Conservation (phyloP, 495 filamentous ascomycete species). For the Daldinia grandis region DNA sequence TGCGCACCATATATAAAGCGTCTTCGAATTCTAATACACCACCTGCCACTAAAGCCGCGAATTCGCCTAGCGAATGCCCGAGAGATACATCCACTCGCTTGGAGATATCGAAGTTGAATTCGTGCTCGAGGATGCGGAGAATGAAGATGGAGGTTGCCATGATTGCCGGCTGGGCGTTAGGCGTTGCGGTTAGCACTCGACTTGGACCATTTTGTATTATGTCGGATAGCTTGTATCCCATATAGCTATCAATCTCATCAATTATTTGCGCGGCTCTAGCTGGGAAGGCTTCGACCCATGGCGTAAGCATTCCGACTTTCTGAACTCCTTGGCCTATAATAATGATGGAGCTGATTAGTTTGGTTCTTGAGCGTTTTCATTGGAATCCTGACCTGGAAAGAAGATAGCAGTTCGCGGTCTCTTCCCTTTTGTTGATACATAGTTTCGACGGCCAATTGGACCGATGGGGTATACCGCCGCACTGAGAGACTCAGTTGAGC, state of each 20-base stretch:
- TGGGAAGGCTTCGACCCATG: conserved; percentile 88
- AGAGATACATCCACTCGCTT: conserved; percentile 81
- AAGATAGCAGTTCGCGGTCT: conserved; percentile 79
- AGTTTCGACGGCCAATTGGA: conserved; percentile 6
- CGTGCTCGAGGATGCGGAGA: conserved; percentile 83
- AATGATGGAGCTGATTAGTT: conserved; percentile 14
- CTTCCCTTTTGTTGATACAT: conserved; percentile 38
- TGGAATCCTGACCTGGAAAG: conserved; percentile 70
- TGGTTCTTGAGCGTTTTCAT: neutral
- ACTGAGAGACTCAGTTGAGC: conserved; percentile 3
- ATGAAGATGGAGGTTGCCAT: conserved; percentile 94
- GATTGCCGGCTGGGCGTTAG: conserved; percentile 93
- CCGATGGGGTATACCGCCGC: conserved; percentile 2
- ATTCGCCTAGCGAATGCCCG: conserved; percentile 95
- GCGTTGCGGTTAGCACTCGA: conserved; percentile 76
- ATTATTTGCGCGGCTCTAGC: conserved; percentile 72
- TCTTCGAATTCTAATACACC: conserved; percentile 80
- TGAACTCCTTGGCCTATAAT: conserved; percentile 89
- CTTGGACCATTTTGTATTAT: conserved; percentile 84
- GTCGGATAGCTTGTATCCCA: conserved; percentile 74
- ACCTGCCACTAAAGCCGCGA: conserved; percentile 85
- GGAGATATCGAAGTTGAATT: conserved; percentile 77
- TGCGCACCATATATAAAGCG: conserved; percentile 77
- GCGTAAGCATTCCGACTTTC: conserved; percentile 85
- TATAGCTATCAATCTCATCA: conserved; percentile 81